phyloP scores from a whole-genome alignment of 176 grass and related monocot species.

The Juncus inflexus region DNA sequence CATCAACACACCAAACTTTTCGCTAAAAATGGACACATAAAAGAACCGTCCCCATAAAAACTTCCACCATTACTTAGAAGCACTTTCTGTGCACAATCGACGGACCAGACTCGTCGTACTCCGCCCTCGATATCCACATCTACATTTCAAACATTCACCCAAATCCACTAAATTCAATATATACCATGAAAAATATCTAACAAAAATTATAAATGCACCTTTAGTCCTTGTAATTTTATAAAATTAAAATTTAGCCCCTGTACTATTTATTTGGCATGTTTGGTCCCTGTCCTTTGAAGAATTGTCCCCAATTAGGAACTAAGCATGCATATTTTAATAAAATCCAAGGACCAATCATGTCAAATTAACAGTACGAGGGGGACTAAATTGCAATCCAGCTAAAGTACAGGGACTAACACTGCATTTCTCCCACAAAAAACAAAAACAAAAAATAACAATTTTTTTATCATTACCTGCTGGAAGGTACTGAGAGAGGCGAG shows the following conservation, averaged over 20 bases:
- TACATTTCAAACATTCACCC: slow-evolving; percentile 22
- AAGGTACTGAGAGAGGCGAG: slow-evolving; percentile 95
- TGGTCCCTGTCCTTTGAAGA: too few relatives aligned
- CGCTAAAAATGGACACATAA: too few relatives aligned
- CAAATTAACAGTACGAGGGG: too few relatives aligned
- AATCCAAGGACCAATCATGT: too few relatives aligned
- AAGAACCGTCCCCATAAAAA: neutral
- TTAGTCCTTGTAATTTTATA: too few relatives aligned
- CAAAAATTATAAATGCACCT: neutral
- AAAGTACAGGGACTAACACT: slow-evolving; percentile 21
- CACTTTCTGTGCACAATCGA: slow-evolving; percentile 98
- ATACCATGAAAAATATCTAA: neutral
- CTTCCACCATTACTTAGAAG: slow-evolving; percentile 48
- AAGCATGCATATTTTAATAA: too few relatives aligned
- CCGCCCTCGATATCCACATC: slow-evolving; percentile 98
- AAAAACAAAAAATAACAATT: neutral
- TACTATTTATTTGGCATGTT: too few relatives aligned
- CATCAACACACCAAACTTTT: slow-evolving; percentile 27
- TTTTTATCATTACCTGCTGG: slow-evolving; percentile 55
- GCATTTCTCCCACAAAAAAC: neutral
- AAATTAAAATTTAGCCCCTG: too few relatives aligned
- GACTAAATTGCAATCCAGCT: too few relatives aligned
- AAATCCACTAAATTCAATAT: neutral
- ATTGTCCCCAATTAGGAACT: too few relatives aligned
- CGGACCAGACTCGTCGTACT: slow-evolving; percentile 85